Evolutionary conservation across 371 early-diverging fungal species (phyloP).

Genomic region (Mortierella sp.): DNA sequence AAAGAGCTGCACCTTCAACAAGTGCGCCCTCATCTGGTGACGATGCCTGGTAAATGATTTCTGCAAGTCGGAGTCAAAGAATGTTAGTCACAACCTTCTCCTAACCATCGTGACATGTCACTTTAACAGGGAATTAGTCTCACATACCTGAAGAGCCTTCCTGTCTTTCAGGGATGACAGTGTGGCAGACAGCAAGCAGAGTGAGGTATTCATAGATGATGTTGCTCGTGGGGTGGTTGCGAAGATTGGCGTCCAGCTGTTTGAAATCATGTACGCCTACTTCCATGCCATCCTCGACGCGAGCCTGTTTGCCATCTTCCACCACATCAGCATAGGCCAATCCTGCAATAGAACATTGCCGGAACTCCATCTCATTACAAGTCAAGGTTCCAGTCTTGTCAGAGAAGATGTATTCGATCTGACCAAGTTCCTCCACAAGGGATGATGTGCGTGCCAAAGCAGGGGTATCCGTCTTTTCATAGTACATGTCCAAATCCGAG

Average conservation of each 20-base stretch:
- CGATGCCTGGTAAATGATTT: constrained; percentile 86
- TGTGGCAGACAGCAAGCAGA: constrained; percentile 94
- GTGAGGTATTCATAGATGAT: constrained; percentile 81
- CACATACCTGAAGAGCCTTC: constrained; percentile 60
- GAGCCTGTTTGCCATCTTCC: constrained; percentile 79
- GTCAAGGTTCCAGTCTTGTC: constrained; percentile 98
- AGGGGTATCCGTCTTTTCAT: constrained; percentile 83
- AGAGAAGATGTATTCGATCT: constrained; percentile 87
- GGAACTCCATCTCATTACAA: constrained; percentile 96
- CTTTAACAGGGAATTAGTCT: too few species aligned
- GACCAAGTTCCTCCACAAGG: constrained; percentile 95
- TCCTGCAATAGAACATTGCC: constrained; percentile 84
- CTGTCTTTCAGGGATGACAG: constrained; percentile 92
- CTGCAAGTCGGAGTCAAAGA: constrained; percentile 11
- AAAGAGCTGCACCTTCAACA: constrained; percentile 79
- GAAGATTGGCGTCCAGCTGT: constrained; percentile 71
- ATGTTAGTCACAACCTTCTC: too few species aligned
- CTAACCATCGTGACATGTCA: too few species aligned
- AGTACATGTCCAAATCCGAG: constrained; percentile 88
- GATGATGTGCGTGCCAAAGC: constrained; percentile 89
- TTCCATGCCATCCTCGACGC: constrained; percentile 68
- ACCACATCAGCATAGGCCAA: constrained; percentile 80
- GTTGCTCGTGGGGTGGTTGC: constrained; percentile 69
- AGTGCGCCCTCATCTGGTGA: constrained; percentile 94
- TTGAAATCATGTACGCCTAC: constrained; percentile 75